Base-by-base conservation (phyloP, 805 yeast species). In the Suhomyces canberraensis region DNA sequence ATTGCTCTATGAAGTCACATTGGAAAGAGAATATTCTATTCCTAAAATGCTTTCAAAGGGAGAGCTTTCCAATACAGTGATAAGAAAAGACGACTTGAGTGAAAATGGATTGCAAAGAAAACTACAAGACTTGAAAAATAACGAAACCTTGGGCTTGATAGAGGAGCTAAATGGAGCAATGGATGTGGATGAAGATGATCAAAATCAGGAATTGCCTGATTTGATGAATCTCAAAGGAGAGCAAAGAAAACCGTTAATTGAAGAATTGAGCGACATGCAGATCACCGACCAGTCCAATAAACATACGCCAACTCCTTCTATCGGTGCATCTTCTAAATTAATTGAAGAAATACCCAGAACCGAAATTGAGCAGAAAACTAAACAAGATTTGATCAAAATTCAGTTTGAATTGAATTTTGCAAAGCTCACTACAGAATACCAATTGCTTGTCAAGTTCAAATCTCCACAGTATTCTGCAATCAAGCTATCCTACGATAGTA, bases 1-100 rank as follows among this genome's bases (percentile, higher is more conserved):
- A 54, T 61, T 80, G 40, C 64, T 69, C 33, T 54, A 59, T 42
- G 58, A 49, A 18, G 35, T 79, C 2, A 58, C 64, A 3, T 65
- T 89, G 13, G 84, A 82, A 37, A 63, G 95, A 36, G 83, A 81
- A 35, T 66, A 78, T 31, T 54, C 77, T 3, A 64, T 76, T 2
- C 96, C 96, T 1, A 86, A 85, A 48, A 70, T 91, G 78, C 56
- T 69, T 8, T 61, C 73, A 33, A 89, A 89, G 61, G 95, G 95
- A 1, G 69, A 60, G 21, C 67, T 78, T 3, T 66, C 74, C 3
- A 48, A 52, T 8, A 68, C 81, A 1, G 70, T 62, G 24, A 64
- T 75, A 14, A 50, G 72, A 14, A 61, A 64, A 26, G 54, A 65
- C 6, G 84, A 78, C 25, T 40, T 78, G 22, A 55, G 59, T 5